Base-by-base conservation (phyloP, 371 early-diverging fungal genomes). In the Mucor piriformis region DNA sequence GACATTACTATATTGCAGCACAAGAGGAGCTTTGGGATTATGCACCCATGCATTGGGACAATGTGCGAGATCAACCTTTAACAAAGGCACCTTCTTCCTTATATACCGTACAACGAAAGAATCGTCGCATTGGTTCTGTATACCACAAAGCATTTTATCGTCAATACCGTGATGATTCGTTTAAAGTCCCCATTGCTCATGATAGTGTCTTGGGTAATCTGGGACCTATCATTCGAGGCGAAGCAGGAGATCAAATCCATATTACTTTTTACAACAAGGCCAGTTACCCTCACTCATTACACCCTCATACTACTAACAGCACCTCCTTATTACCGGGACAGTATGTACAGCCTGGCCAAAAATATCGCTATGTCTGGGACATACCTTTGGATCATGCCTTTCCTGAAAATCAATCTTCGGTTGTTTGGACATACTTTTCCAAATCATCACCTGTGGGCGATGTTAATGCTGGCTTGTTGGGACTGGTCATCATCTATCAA, bases 11-110 rank as follows among this genome's bases (percentile, higher is more conserved):
- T 44, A 73, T 83, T 57, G 69, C 77, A 42, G 82, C 79, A 6
- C 76, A 80, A 42, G 79, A 81, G 47, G 59, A 74, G 32, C 43
- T 57, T 8, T 83, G 84, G 84, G 66, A 83, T 50, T 83, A 83
- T 72, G 79, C 77, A 12, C 79, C 81, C 1, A 63, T 64, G 50
- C 53, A 67, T 6, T 67, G 65, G 63, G 74, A 79, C 54, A 64
- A 70, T 38, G 58, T 75, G 18, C 64, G 63, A 21, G 76, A 73
- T 58, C 59, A 73, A 24, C 67, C 76, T 1, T 33, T 82, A 13
- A 58, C 67, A 3, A 57, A 64, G 37, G 54, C 69, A 11, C 61
- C 66, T 1, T 61, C 71, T 32, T 66, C 58, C 3, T 38, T 67
- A 10, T 76, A 72, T 55, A 72, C 73, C 2, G 66, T 61, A 1